Conservation (phyloP, 192 early-diverging fungal species). For the Thamnidium elegans region DNA sequence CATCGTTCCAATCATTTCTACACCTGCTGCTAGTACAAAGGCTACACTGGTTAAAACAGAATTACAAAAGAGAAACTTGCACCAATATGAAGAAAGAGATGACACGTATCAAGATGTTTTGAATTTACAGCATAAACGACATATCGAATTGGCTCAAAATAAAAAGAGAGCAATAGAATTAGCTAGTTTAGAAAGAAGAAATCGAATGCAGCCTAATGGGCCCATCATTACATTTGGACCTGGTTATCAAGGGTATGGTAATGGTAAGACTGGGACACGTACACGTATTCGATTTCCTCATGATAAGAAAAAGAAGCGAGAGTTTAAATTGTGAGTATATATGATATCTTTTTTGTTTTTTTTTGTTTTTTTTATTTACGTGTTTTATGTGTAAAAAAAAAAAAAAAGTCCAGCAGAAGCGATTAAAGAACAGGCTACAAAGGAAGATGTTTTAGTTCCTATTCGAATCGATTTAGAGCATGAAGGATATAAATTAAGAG, state of each 20-base stretch:
- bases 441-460: slow-evolving; percentile 75
- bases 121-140: slow-evolving; percentile 47
- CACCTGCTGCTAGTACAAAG: background rate
- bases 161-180: slow-evolving; percentile 42
- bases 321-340: slow-evolving; percentile 44
- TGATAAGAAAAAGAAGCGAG: slow-evolving; percentile 40
- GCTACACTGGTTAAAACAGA: background rate
- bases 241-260: slow-evolving; percentile 63
- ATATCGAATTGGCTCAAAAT: slow-evolving; percentile 38
- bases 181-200: slow-evolving; percentile 32
- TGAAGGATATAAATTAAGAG: slow-evolving; percentile 81
- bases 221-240: slow-evolving; percentile 42
- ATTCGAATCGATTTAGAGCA: slow-evolving; percentile 87
- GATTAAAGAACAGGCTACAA: slow-evolving; percentile 60
- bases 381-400: no score
- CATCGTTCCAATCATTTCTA: slow-evolving; percentile 8
- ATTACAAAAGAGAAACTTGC: slow-evolving; percentile 29
- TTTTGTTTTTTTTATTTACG: no score
- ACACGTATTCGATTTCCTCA: slow-evolving; percentile 45
- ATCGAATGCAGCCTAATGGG: slow-evolving; percentile 30
- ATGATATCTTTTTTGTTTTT: background rate
- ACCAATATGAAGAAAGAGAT: slow-evolving; percentile 45
- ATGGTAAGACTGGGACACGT: slow-evolving; percentile 47
- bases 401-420: slow-evolving; percentile 45
- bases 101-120: slow-evolving; percentile 44